Conservation (phyloP, 2,329 filamentous ascomycete genomes). For the Colletotrichum caudatum region DNA sequence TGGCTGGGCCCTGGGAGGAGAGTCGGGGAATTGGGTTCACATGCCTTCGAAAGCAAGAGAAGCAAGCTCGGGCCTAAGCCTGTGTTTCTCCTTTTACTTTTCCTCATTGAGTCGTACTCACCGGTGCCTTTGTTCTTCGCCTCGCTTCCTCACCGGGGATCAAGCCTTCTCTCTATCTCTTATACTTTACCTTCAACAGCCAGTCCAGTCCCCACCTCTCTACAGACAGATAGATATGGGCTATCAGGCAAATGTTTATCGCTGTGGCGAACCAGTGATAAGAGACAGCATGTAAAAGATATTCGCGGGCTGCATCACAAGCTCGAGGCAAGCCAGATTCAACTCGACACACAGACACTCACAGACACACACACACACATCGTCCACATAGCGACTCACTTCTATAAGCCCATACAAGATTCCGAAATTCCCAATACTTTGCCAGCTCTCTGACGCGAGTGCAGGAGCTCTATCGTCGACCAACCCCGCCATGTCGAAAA, state of each 20-base stretch:
- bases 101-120: no score
- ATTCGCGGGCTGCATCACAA: neutral
- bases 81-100: neutral
- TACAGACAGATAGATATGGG: neutral
- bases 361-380: neutral
- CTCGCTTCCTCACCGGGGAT: neutral
- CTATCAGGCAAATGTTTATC: no score
- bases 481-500: constrained; percentile 11
- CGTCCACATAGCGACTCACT: neutral
- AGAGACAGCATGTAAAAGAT: neutral
- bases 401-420: neutral
- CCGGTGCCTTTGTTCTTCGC: neutral
- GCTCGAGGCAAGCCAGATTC: neutral
- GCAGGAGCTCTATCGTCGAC: neutral
- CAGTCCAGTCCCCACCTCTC: neutral
- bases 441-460: neutral
- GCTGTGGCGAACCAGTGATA: neutral
- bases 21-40: neutral
- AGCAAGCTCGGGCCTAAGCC: neutral
- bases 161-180: neutral
- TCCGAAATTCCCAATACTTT: neutral
- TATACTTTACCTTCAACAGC: neutral
- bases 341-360: neutral
- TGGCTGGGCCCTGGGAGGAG: neutral
- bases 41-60: neutral